Percentiles rank a stretch among this genome's conserved stretches.
These are phyloP conservation scores for Rutstroemia sp. DNA, from an alignment of 2,329 filamentous ascomycete genomes.

Conservation along the genomic window DNA sequence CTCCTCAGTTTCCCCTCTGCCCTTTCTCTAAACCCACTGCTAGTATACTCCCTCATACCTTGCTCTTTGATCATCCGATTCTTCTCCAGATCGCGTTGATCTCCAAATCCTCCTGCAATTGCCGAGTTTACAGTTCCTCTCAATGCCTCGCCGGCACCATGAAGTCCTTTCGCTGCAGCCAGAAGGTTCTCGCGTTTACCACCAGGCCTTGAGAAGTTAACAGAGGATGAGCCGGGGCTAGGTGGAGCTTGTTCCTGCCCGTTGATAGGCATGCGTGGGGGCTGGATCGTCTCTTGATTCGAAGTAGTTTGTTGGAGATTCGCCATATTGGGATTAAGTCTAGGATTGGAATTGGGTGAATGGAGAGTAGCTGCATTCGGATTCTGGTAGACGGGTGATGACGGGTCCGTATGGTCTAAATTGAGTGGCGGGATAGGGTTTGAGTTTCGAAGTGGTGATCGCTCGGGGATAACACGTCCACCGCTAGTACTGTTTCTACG, in stretches of 20 bases:
- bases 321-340: not conserved
- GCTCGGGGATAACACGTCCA: constrained; percentile 6
- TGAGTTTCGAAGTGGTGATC: constrained; percentile 7
- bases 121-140: constrained; percentile 3
- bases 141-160: constrained; percentile 6
- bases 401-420: not conserved
- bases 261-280: not conserved
- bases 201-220: constrained; percentile 6
- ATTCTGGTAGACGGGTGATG: not conserved
- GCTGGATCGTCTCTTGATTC: not conserved
- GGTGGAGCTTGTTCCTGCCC: not conserved
- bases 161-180: constrained; percentile 2
- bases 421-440: not conserved
- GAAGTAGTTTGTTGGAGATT: not conserved
- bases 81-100: not conserved
- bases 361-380: not conserved
- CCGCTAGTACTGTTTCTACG: constrained; percentile 4
- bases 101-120: constrained; percentile 4
- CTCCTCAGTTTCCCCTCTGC: constrained; percentile 66
- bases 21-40: constrained; percentile 87
- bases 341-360: not conserved
- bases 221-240: not conserved
- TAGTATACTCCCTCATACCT: constrained; percentile 1
- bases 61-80: constrained; percentile 2
- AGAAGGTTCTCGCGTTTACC: not conserved